Evolutionary conservation across 164 flowering plant species (phyloP).

Genomic region (Aristolochia contorta): DNA sequence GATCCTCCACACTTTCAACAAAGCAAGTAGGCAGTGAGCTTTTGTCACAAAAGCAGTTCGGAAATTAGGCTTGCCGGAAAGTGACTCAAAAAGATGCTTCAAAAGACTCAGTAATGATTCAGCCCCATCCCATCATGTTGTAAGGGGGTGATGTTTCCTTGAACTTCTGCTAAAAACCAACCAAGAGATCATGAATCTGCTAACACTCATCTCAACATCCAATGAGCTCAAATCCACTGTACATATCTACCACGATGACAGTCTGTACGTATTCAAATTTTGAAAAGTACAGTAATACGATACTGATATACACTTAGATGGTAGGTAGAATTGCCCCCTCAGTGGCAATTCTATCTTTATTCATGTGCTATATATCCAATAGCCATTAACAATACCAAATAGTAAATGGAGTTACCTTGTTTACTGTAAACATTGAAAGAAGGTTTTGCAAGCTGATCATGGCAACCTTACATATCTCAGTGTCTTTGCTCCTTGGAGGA

Average conservation of each 20-base stretch:
- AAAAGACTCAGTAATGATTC: constrained; percentile 12
- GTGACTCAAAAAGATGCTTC: constrained; percentile 7
- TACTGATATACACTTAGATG: too few relatives aligned
- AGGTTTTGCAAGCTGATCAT: too few relatives aligned
- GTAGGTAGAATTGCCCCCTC: too few relatives aligned
- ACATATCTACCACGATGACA: neutral
- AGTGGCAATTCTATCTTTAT: too few relatives aligned
- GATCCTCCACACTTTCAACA: constrained; percentile 8
- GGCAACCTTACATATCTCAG: too few relatives aligned
- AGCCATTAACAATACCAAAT: too few relatives aligned
- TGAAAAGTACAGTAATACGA: too few relatives aligned
- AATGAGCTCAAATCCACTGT: neutral
- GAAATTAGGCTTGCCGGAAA: constrained; percentile 5
- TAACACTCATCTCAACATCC: neutral
- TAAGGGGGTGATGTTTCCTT: constrained; percentile 4
- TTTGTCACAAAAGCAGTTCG: constrained; percentile 4
- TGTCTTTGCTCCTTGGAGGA: neutral
- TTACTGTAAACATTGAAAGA: too few relatives aligned
- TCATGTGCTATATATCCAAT: too few relatives aligned
- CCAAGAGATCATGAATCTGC: neutral
- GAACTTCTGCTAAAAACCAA: constrained; percentile 5
- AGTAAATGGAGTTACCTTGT: too few relatives aligned
- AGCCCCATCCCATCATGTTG: constrained; percentile 7
- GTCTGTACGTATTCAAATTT: too few relatives aligned
- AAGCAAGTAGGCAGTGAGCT: constrained; percentile 1